These are phyloP conservation scores for Salix arbutifolia DNA, from an alignment of 345 rosid species.

Conservation along the genomic window DNA sequence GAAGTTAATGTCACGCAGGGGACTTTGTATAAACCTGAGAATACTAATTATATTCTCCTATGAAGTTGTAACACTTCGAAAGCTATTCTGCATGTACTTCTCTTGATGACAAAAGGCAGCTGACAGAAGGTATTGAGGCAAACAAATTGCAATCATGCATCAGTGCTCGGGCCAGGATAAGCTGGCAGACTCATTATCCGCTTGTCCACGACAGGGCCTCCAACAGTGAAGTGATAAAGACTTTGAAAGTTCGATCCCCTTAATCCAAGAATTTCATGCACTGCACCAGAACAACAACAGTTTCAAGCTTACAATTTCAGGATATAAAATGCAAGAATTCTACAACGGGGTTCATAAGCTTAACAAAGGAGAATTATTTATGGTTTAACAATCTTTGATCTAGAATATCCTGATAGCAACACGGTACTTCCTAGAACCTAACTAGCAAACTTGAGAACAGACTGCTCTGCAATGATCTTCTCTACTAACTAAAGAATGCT, in stretches of 20 bases:
- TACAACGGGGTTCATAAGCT: neutral
- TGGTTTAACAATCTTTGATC: neutral
- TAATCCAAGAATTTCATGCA: constrained; percentile 72
- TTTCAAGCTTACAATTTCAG: neutral
- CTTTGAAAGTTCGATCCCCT: constrained; percentile 63
- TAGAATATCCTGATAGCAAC: neutral
- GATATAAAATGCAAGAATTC: neutral
- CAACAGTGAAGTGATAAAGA: constrained; percentile 79
- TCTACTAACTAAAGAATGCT: neutral
- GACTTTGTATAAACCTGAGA: too few species aligned
- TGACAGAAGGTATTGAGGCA: neutral
- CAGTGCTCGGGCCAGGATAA: constrained; percentile 68
- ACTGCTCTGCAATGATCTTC: too few species aligned
- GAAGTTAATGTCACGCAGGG: too few species aligned
- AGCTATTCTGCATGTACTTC: too few species aligned
- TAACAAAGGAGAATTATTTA: neutral
- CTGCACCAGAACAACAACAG: constrained; percentile 23
- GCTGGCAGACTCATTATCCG: constrained; percentile 92
- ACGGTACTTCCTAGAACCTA: neutral
- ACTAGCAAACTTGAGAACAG: too few species aligned
- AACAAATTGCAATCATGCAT: constrained; percentile 34
- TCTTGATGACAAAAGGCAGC: neutral
- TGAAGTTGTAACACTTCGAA: too few species aligned
- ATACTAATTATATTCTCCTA: too few species aligned
- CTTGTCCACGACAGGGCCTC: constrained; percentile 74